Percentiles rank a stretch among this genome's conserved stretches.
phyloP scores from a whole-genome alignment of 495 filamentous ascomycete species.

The Daldinia caldariorum region DNA sequence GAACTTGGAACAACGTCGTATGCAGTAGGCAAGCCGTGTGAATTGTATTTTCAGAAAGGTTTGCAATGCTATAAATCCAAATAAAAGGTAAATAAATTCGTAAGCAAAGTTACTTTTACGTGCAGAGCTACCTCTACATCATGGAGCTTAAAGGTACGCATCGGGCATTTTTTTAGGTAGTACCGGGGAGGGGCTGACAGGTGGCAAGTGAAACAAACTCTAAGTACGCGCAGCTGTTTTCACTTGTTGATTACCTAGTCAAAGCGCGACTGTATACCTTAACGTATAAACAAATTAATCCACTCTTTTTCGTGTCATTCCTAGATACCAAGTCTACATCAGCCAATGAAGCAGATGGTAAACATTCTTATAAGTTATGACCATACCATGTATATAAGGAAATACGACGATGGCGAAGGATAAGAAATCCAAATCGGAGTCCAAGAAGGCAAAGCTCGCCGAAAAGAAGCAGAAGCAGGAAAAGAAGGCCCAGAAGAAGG shows the following conservation, averaged over 20 bases:
- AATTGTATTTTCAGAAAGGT: constrained; percentile 5
- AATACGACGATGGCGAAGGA: constrained; percentile 63
- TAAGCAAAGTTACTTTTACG: constrained; percentile 5
- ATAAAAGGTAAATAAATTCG: too few species aligned
- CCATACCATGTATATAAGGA: too few species aligned
- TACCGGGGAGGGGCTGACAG: constrained; percentile 37
- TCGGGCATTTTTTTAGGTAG: constrained; percentile 24
- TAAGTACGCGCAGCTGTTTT: neutral
- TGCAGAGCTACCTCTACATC: too few species aligned
- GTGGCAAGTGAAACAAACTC: neutral
- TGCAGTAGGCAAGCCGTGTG: constrained; percentile 15
- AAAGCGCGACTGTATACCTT: neutral
- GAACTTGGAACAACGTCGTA: constrained; percentile 24
- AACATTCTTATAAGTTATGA: neutral
- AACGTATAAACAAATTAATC: neutral
- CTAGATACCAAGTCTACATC: neutral
- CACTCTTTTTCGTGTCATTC: neutral
- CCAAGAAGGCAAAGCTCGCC: constrained; percentile 69
- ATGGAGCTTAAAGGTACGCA: neutral
- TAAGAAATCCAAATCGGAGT: constrained; percentile 63
- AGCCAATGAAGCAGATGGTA: neutral
- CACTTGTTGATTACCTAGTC: neutral
- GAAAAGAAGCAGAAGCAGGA: constrained; percentile 74
- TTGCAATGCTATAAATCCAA: neutral
- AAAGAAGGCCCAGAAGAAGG: constrained; percentile 71